Conservation (phyloP, 192 early-diverging fungal species). For the Coemansia sp. region DNA sequence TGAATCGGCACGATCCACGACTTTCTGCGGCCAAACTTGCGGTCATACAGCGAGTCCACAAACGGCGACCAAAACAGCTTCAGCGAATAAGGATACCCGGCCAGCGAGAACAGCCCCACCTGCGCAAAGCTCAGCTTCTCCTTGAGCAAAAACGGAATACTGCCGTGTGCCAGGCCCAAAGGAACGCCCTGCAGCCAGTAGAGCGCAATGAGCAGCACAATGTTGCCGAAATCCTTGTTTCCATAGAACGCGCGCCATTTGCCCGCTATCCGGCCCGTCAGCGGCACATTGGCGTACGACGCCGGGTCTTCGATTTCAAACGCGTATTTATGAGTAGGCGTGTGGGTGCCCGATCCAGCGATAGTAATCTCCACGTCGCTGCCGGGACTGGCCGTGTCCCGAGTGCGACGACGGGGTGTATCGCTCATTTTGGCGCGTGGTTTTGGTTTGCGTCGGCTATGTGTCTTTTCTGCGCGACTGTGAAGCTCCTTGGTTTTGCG, state of each 20-base stretch:
- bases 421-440: constrained; percentile 20
- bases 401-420: constrained; percentile 29
- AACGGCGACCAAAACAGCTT: constrained; percentile 99
- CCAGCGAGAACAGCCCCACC: constrained; percentile 91
- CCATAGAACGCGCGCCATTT: constrained; percentile 38
- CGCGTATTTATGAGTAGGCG: constrained; percentile 30
- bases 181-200: constrained; percentile 95
- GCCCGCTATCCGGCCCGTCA: not conserved
- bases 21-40: constrained; percentile 85
- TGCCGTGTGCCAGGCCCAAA: constrained; percentile 85
- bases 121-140: constrained; percentile 88
- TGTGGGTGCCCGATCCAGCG: constrained; percentile 18
- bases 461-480: not conserved
- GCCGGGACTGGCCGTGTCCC: constrained; percentile 16
- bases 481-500: not conserved
- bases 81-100: constrained; percentile 95
- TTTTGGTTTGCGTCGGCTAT: constrained; percentile 1
- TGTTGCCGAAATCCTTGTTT: constrained; percentile 56
- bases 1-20: constrained; percentile 99
- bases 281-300: constrained; percentile 9
- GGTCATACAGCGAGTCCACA: constrained; percentile 86
- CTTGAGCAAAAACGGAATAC: constrained; percentile 94
- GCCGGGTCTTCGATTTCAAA: constrained; percentile 49
- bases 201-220: constrained; percentile 50
- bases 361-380: constrained; percentile 44